phyloP scores from a whole-genome alignment of 345 rosid genomes.

The Passiflora organensis region DNA sequence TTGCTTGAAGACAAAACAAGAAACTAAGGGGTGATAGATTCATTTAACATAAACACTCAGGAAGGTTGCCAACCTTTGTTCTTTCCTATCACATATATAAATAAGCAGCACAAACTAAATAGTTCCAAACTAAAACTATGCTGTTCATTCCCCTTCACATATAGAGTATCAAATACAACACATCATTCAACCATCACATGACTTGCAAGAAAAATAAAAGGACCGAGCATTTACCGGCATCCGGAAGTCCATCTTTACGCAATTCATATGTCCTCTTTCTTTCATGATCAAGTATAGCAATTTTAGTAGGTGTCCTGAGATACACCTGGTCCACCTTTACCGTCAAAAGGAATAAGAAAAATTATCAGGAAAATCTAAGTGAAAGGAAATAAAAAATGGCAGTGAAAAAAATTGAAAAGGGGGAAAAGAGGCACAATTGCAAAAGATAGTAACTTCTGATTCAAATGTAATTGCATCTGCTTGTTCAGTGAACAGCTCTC shows the following conservation, averaged over 20 bases:
- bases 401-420: no score
- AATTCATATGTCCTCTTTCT: conserved; percentile 30
- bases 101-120: no score
- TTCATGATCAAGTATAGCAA: conserved; percentile 32
- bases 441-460: conserved; percentile 44
- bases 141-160: no score
- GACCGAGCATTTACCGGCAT: conserved; percentile 17
- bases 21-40: no score
- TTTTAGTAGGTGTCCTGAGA: conserved; percentile 61
- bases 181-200: background rate
- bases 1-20: no score
- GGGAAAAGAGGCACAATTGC: no score
- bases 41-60: no score
- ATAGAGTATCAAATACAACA: no score
- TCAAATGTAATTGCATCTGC: conserved; percentile 64
- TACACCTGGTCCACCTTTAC: conserved; percentile 68
- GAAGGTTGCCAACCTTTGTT: no score
- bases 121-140: no score
- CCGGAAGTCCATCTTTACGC: conserved; percentile 34
- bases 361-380: background rate
- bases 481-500: conserved; percentile 58
- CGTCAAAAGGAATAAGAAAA: background rate
- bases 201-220: background rate
- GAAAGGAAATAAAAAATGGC: background rate
- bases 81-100: no score